phyloP scores from a whole-genome alignment of 306 rosid genomes.

The Prunus mume region DNA sequence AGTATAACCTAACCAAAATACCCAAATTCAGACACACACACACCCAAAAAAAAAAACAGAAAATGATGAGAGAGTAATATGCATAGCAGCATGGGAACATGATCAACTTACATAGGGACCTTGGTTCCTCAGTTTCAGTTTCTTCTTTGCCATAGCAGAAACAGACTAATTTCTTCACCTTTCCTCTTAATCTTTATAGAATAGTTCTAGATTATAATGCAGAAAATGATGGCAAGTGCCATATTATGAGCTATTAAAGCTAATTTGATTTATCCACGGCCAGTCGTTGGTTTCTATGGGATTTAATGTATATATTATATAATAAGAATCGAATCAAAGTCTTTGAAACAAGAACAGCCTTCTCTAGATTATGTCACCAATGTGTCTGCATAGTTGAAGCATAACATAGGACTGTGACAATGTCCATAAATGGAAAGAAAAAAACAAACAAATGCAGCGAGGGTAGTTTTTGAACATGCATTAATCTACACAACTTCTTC shows the following conservation, averaged over 20 bases:
- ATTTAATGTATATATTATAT: neutral
- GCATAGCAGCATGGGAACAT: neutral
- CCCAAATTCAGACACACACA: neutral
- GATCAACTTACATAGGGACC: constrained; percentile 28
- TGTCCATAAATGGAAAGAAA: no score
- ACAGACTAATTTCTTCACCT: neutral
- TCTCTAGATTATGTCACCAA: constrained; percentile 15
- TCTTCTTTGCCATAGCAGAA: constrained; percentile 27
- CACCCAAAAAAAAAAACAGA: neutral
- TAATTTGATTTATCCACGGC: constrained; percentile 14
- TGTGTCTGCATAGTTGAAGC: neutral
- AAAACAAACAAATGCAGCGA: no score
- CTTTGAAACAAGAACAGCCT: neutral
- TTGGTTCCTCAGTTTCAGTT: constrained; percentile 29
- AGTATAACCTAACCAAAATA: constrained; percentile 19
- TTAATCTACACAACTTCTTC: no score
- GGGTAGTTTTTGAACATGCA: no score
- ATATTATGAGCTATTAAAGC: neutral
- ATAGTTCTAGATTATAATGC: neutral
- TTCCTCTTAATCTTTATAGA: neutral
- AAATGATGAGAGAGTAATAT: neutral
- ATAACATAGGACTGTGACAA: neutral
- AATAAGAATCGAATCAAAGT: neutral
- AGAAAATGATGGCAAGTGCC: neutral
- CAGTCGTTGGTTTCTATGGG: constrained; percentile 32